phyloP scores from a whole-genome alignment of 2,329 filamentous ascomycete species.

The Purpureocillium lavendulum region DNA sequence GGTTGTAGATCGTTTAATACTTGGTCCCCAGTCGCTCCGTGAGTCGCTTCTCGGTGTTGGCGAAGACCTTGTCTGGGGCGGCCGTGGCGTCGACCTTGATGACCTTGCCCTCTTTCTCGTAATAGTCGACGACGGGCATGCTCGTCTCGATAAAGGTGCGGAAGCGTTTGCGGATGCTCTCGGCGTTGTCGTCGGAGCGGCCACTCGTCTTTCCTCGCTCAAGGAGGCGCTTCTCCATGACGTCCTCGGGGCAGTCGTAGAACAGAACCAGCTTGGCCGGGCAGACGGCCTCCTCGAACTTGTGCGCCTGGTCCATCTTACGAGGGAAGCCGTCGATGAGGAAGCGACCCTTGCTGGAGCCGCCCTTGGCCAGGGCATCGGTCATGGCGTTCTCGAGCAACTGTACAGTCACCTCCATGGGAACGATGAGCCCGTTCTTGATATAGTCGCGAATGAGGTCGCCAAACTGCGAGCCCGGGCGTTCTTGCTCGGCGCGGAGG shows the following conservation, averaged over 20 bases:
- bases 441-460: slow-evolving; percentile 90
- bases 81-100: slow-evolving; percentile 70
- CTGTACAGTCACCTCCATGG: slow-evolving; percentile 96
- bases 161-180: slow-evolving; percentile 95
- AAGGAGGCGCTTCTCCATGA: slow-evolving; percentile 77
- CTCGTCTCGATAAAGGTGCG: slow-evolving; percentile 88
- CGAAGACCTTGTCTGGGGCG: slow-evolving; percentile 53
- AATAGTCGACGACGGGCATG: slow-evolving; percentile 93
- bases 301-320: slow-evolving; percentile 92
- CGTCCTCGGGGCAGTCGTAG: slow-evolving; percentile 84
- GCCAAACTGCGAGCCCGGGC: slow-evolving; percentile 79
- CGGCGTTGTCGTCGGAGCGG: slow-evolving; percentile 84
- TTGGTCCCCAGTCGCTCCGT: slow-evolving; percentile 35
- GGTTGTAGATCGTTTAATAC: slow-evolving; percentile 16
- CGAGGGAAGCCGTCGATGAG: slow-evolving; percentile 78
- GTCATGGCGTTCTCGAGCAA: slow-evolving; percentile 91
- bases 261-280: slow-evolving; percentile 81
- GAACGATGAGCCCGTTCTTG: slow-evolving; percentile 89
- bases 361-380: slow-evolving; percentile 48
- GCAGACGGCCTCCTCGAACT: slow-evolving; percentile 87
- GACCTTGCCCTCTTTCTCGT: slow-evolving; percentile 66
- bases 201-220: slow-evolving; percentile 91
- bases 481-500: slow-evolving; percentile 85
- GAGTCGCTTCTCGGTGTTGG: slow-evolving; percentile 42
- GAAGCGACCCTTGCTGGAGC: slow-evolving; percentile 58